Percentiles rank a stretch among this genome's conserved stretches.
Conservation (phyloP, 306 rosid genomes). For the Sophora flavescens region DNA sequence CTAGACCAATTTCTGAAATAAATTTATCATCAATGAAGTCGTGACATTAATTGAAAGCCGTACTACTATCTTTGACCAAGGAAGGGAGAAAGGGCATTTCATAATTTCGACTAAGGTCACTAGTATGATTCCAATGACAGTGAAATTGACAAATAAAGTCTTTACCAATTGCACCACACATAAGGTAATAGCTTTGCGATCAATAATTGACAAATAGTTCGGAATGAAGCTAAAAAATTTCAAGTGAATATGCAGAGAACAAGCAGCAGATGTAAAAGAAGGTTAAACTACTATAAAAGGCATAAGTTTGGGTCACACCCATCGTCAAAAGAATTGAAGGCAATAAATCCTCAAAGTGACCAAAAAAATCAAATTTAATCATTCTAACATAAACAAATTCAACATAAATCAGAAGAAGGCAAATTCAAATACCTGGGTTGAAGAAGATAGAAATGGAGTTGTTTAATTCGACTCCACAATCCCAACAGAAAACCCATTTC, state of each 20-base stretch:
- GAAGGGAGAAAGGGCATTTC: slow-evolving; percentile 1
- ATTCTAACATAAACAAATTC: too few species aligned
- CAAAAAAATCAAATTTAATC: too few species aligned
- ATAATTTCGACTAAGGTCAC: not conserved
- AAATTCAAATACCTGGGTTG: too few species aligned
- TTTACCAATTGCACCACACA: slow-evolving; percentile 19
- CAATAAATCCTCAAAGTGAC: too few species aligned
- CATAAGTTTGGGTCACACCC: too few species aligned
- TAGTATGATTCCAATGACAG: not conserved
- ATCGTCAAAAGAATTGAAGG: too few species aligned
- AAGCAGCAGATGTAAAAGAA: not conserved
- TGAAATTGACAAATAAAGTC: slow-evolving; percentile 28
- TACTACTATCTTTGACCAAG: not conserved
- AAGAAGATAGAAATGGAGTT: too few species aligned
- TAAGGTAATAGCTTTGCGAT: slow-evolving; percentile 30
- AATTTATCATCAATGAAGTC: not conserved
- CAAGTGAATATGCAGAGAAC: not conserved
- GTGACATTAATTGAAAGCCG: not conserved
- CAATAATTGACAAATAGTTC: not conserved
- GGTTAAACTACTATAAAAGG: not conserved
- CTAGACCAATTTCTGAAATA: not conserved
- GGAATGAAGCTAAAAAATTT: not conserved
- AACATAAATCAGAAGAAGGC: too few species aligned
- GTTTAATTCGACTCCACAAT: too few species aligned
- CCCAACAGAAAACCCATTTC: too few species aligned